phyloP scores from a whole-genome alignment of 768 basidiomycete species.

The Amanita thiersii region DNA sequence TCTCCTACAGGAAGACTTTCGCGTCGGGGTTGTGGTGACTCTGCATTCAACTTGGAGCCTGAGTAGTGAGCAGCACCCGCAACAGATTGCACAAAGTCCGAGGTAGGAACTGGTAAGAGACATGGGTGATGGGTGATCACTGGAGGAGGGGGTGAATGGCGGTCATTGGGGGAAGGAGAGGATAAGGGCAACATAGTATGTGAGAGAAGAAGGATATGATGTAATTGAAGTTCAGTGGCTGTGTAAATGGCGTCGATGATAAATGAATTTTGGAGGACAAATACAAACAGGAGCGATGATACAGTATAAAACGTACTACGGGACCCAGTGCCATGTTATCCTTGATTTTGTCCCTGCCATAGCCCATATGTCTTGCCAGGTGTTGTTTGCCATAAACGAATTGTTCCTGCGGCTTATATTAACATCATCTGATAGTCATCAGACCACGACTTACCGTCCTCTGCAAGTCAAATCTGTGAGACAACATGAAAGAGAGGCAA shows the following conservation, averaged over 20 bases:
- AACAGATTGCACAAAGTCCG: constrained; percentile 47
- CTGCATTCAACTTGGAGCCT: constrained; percentile 35
- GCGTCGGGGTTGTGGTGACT: constrained; percentile 24
- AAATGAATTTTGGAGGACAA: too few species aligned
- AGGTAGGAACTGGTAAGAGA: constrained; percentile 37
- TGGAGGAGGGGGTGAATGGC: constrained; percentile 33
- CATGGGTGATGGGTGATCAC: constrained; percentile 38
- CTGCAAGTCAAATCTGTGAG: constrained; percentile 25
- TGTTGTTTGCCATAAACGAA: constrained; percentile 95
- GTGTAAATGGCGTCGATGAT: too few species aligned
- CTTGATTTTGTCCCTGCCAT: constrained; percentile 53
- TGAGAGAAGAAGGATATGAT: too few species aligned
- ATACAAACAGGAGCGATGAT: too few species aligned
- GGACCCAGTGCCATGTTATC: background rate
- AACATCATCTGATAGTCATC: background rate
- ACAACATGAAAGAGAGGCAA: constrained; percentile 8
- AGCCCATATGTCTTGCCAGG: constrained; percentile 89
- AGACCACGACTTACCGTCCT: constrained; percentile 60
- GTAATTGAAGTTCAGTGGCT: too few species aligned
- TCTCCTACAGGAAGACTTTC: constrained; percentile 26
- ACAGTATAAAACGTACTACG: too few species aligned
- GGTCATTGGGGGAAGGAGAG: background rate
- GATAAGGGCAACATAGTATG: background rate
- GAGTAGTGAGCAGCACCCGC: constrained; percentile 60
- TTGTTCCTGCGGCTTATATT: constrained; percentile 54